phyloP scores from a whole-genome alignment of 352 stramenopile species.

The Globisporangium cystogenes region DNA sequence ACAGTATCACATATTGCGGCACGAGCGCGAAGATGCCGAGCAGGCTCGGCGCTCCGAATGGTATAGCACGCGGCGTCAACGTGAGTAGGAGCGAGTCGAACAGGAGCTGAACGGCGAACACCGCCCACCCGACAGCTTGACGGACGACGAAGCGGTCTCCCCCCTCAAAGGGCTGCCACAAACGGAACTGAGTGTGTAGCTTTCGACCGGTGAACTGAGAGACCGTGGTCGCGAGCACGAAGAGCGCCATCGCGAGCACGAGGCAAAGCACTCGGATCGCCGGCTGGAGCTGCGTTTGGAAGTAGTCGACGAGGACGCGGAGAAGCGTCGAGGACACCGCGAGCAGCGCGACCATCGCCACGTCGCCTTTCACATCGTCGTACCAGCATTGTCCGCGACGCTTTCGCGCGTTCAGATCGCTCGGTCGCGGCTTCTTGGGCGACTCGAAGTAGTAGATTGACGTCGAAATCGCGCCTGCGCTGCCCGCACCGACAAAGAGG shows the following conservation, averaged over 20 bases:
- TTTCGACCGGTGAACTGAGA: constrained; percentile 27
- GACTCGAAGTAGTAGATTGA: constrained; percentile 34
- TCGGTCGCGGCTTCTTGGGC: background rate
- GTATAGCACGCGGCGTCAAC: constrained; percentile 17
- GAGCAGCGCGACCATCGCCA: constrained; percentile 35
- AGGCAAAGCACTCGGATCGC: constrained; percentile 13
- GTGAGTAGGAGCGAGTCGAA: constrained; percentile 43
- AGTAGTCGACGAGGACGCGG: constrained; percentile 32
- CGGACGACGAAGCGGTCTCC: constrained; percentile 36
- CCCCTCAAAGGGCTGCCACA: constrained; percentile 50
- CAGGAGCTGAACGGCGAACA: constrained; percentile 40
- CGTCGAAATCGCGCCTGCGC: constrained; percentile 20
- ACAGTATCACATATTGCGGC: constrained; percentile 28
- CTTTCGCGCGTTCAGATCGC: background rate
- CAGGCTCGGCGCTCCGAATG: constrained; percentile 21
- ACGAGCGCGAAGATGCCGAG: constrained; percentile 29
- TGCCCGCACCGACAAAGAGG: constrained; percentile 26
- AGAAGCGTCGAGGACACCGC: constrained; percentile 29
- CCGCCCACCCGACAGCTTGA: constrained; percentile 46
- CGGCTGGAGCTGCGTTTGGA: constrained; percentile 17
- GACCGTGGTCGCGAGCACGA: constrained; percentile 22
- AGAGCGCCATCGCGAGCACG: constrained; percentile 21
- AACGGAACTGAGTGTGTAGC: constrained; percentile 18
- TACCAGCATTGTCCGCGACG: background rate
- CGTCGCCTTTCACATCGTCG: constrained; percentile 18